Base-by-base conservation (phyloP, 306 rosid genomes). In the Mucuna pruriens region DNA sequence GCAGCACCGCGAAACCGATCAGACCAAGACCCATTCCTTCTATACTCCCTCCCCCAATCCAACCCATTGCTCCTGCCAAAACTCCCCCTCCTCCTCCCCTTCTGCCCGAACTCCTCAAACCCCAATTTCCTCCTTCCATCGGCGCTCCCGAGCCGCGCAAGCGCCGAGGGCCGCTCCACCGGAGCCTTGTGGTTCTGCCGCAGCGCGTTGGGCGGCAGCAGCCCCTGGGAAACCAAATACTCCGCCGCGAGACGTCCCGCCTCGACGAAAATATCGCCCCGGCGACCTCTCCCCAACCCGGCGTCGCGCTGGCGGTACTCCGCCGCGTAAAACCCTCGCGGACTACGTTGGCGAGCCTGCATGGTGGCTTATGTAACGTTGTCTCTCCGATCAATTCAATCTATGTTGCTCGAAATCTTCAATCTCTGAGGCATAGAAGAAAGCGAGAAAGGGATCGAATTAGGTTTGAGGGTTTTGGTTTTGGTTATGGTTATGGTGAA, bases 201-300 rank as follows among this genome's bases (percentile, higher is more conserved):
- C 4, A 92, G 85, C 25, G 67, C 91, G 40, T 76, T 87, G 3
- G 94, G 85, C 6, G 97, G 91, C 64, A 95, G 85, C 84, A 91
- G 36, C 9, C 99, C 99, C 85, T 95, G 94, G 16, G 91, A 90
- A 25, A 90, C 99, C 77, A 95, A 78, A 80, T 95, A 95, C 87
- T 95, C 96, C 0, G 98, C 96, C 0, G 99, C 99, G 8, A 95
- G 88, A 6, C 99, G 90, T 7, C 99, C 99, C 0, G 99, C 99
- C 84, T 95, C 99, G 64, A 90, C 72, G 19, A 95, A 95, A 58
- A 95, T 60, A 9, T 95, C 97, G 0, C 83, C 3, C 20, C 77
- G 2, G 54, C 58, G 66, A 9, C 80, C 71, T 74, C 87, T 79
- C 10, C 64, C 80, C 17, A 84, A 57, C 22, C 71, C 55, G n/a